Conservation (phyloP, 1,284 basidiomycete genomes). For the Sanghuangporus baumii region DNA sequence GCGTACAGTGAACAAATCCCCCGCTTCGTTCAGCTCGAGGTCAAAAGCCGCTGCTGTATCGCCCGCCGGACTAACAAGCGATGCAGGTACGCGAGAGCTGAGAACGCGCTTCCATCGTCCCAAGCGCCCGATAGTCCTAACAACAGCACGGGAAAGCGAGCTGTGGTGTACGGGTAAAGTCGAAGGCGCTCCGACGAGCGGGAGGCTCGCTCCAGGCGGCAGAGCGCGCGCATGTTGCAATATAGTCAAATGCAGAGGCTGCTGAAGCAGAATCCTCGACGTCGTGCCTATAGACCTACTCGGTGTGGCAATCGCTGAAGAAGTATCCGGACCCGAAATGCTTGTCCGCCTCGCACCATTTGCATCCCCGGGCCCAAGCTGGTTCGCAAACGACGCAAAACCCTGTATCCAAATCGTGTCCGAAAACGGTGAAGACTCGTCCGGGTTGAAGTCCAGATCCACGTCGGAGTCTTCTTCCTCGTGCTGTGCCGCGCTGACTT, state of each 20-base stretch:
- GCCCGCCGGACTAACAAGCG: constrained; percentile 39
- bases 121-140: constrained; percentile 74
- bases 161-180: constrained; percentile 54
- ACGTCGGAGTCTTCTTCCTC: constrained; percentile 63
- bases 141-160: constrained; percentile 67
- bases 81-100: constrained; percentile 43
- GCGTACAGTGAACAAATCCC: constrained; percentile 52
- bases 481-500: constrained; percentile 29
- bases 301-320: constrained; percentile 19
- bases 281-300: constrained; percentile 26
- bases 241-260: constrained; percentile 36
- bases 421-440: constrained; percentile 29
- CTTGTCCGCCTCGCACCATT: neutral
- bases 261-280: constrained; percentile 28
- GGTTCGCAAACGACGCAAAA: constrained; percentile 26
- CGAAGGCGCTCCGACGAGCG: constrained; percentile 35
- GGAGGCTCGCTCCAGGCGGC: constrained; percentile 26
- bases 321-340: neutral
- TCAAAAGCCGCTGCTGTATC: constrained; percentile 66
- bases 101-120: constrained; percentile 79
- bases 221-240: constrained; percentile 32
- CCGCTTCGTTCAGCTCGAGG: constrained; percentile 50
- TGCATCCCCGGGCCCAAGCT: constrained; percentile 14
- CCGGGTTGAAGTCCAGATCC: constrained; percentile 64
- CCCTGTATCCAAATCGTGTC: constrained; percentile 28